Evolutionary conservation across 2,329 filamentous ascomycete genomes (phyloP).

Genomic region (Coniella lustricola): DNA sequence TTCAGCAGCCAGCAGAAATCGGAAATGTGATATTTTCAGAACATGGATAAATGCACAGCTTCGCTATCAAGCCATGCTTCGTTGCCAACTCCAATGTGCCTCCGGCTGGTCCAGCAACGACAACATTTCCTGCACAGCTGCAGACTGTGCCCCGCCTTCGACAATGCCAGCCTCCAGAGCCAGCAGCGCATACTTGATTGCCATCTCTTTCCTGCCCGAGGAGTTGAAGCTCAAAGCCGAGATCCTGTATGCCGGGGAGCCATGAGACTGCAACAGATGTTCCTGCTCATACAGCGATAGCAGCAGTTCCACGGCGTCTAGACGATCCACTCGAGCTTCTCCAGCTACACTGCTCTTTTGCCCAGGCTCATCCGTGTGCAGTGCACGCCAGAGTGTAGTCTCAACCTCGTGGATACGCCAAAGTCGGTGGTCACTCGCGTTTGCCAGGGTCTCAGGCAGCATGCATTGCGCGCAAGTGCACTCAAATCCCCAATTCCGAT

Average conservation of each 20-base stretch:
- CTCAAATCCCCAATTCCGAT: constrained; percentile 31
- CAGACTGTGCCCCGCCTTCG: constrained; percentile 29
- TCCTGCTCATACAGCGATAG: constrained; percentile 28
- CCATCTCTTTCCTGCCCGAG: constrained; percentile 23
- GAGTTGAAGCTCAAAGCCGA: constrained; percentile 32
- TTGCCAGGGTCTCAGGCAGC: constrained; percentile 17
- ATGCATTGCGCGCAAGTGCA: constrained; percentile 32
- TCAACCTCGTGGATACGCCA: constrained; percentile 25
- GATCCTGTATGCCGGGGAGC: constrained; percentile 31
- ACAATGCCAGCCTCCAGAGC: constrained; percentile 27
- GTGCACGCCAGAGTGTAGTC: constrained; percentile 12
- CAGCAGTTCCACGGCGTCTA: constrained; percentile 25
- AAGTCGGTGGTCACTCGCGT: constrained; percentile 26
- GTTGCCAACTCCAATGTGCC: constrained; percentile 12
- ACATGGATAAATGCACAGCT: too few relatives aligned
- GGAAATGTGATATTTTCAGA: too few relatives aligned
- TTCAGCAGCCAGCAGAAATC: too few relatives aligned
- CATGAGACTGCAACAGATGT: constrained; percentile 29
- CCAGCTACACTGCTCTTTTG: neutral
- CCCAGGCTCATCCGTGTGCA: neutral
- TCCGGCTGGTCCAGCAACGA: constrained; percentile 24
- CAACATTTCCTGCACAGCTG: constrained; percentile 27
- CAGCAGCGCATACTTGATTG: constrained; percentile 26
- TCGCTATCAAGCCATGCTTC: neutral
- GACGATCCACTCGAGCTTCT: constrained; percentile 10